phyloP scores from a whole-genome alignment of 345 rosid genomes.

The Salix brachista region DNA sequence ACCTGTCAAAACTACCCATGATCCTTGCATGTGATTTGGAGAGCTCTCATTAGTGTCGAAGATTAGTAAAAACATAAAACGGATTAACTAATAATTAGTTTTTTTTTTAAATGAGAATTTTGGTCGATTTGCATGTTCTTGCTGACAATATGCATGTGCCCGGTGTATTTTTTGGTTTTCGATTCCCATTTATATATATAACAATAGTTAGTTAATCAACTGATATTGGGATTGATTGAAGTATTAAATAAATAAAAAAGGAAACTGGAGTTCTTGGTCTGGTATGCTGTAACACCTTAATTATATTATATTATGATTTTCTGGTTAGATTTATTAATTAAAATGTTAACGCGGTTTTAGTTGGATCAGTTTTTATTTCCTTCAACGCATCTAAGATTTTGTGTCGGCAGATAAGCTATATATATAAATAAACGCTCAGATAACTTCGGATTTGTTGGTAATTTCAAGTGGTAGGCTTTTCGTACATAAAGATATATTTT shows the following conservation, averaged over 20 bases:
- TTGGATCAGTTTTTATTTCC: constrained; percentile 8
- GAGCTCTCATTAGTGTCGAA: not conserved
- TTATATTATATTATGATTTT: not conserved
- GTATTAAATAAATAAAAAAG: no score
- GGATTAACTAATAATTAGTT: not conserved
- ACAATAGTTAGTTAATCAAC: no score
- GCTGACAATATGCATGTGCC: constrained; percentile 32
- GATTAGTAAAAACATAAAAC: not conserved
- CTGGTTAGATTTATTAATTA: not conserved
- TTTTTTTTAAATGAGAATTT: constrained; percentile 22
- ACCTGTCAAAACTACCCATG: constrained; percentile 58
- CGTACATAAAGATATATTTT: no score
- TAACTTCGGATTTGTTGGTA: not conserved
- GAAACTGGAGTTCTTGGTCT: no score
- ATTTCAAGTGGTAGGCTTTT: no score
- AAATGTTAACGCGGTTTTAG: constrained; percentile 25
- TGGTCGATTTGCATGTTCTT: constrained; percentile 30
- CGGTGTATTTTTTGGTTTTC: constrained; percentile 8
- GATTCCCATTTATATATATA: no score
- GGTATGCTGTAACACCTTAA: no score
- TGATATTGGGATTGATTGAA: no score
- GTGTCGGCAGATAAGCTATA: constrained; percentile 2
- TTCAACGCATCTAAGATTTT: constrained; percentile 1
- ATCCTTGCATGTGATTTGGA: constrained; percentile 58
- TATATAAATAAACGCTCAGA: not conserved